Conservation (phyloP, 176 grass and related monocot genomes). For the Avena sativa region DNA sequence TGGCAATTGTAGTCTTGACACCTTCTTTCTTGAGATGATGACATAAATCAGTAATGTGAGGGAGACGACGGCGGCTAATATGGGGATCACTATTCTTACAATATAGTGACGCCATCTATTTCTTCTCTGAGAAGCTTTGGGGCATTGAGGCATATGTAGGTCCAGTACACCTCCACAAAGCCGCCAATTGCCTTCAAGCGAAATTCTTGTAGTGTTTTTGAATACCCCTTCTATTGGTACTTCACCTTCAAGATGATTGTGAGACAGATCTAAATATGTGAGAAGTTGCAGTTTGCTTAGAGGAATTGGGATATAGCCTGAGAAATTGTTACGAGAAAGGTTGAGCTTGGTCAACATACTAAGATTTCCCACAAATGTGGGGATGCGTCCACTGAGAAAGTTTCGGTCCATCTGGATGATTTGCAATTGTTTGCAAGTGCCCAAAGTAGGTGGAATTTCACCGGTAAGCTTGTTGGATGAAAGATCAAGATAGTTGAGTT, state of each 20-base stretch:
- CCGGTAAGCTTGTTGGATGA: conserved; percentile 52
- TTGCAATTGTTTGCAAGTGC: conserved; percentile 35
- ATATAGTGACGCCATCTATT: conserved; percentile 1
- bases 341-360: conserved; percentile 18
- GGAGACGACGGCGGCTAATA: background rate
- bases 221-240: conserved; percentile 52
- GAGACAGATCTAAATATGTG: conserved; percentile 35
- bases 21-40: background rate
- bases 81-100: conserved; percentile 12
- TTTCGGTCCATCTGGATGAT: background rate
- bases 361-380: background rate
- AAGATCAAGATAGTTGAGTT: conserved; percentile 32
- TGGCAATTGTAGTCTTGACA: background rate
- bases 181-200: conserved; percentile 26
- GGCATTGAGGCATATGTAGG: conserved; percentile 47
- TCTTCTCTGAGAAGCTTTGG: background rate
- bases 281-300: conserved; percentile 43
- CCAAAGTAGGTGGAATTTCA: conserved; percentile 43
- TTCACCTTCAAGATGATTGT: conserved; percentile 56
- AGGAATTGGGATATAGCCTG: conserved; percentile 43
- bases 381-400: conserved; percentile 37
- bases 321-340: conserved; percentile 42
- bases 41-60: conserved; percentile 6
- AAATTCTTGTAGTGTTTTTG: conserved; percentile 37
- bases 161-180: conserved; percentile 57